phyloP scores from a whole-genome alignment of 1,139 yeast species.

The Suhomyces maxii region DNA sequence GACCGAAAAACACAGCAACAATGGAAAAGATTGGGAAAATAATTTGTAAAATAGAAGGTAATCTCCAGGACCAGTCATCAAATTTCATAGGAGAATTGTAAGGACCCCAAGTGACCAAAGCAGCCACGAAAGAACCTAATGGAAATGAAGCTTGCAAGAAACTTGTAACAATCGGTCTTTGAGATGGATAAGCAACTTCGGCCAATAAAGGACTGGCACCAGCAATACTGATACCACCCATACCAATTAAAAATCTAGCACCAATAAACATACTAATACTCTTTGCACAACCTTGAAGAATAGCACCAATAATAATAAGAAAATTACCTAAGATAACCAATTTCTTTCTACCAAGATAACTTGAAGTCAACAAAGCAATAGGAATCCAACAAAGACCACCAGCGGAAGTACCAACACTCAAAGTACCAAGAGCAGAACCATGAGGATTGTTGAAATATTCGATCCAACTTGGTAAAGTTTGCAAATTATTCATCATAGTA shows the following conservation, averaged over 20 bases:
- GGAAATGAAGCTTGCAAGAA: conserved; percentile 43
- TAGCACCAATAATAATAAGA: conserved; percentile 15
- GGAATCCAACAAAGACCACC: conserved; percentile 29
- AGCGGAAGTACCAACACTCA: conserved; percentile 21
- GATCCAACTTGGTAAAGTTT: conserved; percentile 17
- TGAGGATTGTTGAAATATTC: conserved; percentile 18
- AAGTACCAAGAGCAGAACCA: conserved; percentile 20
- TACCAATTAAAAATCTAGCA: conserved; percentile 40
- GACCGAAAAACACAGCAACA: conserved; percentile 17
- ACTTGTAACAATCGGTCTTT: conserved; percentile 46
- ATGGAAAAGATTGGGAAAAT: conserved; percentile 32
- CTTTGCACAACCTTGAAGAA: conserved; percentile 42
- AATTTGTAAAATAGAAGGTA: conserved; percentile 48
- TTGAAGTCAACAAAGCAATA: conserved; percentile 34
- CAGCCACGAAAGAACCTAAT: conserved; percentile 54
- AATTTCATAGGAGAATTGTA: conserved; percentile 24
- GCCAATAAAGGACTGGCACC: conserved; percentile 41
- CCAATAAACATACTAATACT: conserved; percentile 34
- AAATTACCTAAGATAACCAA: conserved; percentile 11
- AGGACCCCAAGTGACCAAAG: conserved; percentile 50
- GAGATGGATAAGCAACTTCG: conserved; percentile 47
- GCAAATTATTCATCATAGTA: conserved; percentile 23
- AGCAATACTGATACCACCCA: conserved; percentile 39
- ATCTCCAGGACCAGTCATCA: conserved; percentile 35
- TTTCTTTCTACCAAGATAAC: conserved; percentile 46